Percentiles rank a stretch among this genome's conserved stretches.
Conservation (phyloP, 768 basidiomycete genomes). For the Termitomyces titanicus region DNA sequence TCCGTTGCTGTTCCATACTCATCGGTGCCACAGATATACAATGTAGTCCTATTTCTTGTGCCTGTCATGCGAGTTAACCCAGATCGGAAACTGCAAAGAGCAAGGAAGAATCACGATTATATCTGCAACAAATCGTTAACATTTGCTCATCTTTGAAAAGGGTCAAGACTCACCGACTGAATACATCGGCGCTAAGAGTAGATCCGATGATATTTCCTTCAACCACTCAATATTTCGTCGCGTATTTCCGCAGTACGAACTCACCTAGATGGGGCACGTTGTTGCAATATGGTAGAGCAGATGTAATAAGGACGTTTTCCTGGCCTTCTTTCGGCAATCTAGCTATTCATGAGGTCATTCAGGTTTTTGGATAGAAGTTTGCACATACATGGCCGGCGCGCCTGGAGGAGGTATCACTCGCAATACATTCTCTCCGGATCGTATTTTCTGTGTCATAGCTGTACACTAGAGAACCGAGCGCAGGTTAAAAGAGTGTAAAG, state of each 20-base stretch:
- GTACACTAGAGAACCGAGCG: neutral
- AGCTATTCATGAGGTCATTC: slow-evolving; percentile 7
- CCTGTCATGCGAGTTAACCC: slow-evolving; percentile 26
- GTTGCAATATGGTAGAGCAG: slow-evolving; percentile 94
- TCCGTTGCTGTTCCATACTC: slow-evolving; percentile 99
- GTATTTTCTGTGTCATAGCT: slow-evolving; percentile 48
- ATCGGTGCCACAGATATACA: slow-evolving; percentile 97
- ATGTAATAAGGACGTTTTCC: slow-evolving; percentile 87
- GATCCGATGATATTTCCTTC: slow-evolving; percentile 91
- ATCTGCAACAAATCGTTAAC: slow-evolving; percentile 33
- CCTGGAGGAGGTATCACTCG: slow-evolving; percentile 53
- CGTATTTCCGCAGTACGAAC: slow-evolving; percentile 19
- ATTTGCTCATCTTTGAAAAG: neutral
- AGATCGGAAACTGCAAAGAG: neutral
- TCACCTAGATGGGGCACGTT: slow-evolving; percentile 94
- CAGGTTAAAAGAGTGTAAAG: slow-evolving; percentile 1
- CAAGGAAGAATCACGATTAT: slow-evolving; percentile 42
- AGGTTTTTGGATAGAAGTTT: slow-evolving; percentile 10
- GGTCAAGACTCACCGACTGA: slow-evolving; percentile 71
- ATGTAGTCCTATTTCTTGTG: slow-evolving; percentile 81
- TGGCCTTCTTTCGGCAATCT: slow-evolving; percentile 81
- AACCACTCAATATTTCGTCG: slow-evolving; percentile 8
- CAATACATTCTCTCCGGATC: slow-evolving; percentile 45
- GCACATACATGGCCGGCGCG: slow-evolving; percentile 42
- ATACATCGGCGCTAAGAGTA: slow-evolving; percentile 95